Percentiles rank a stretch among this genome's conserved stretches.
Evolutionary conservation across 163 green algal species (phyloP).

Genomic region (Chlorella variabilis): DNA sequence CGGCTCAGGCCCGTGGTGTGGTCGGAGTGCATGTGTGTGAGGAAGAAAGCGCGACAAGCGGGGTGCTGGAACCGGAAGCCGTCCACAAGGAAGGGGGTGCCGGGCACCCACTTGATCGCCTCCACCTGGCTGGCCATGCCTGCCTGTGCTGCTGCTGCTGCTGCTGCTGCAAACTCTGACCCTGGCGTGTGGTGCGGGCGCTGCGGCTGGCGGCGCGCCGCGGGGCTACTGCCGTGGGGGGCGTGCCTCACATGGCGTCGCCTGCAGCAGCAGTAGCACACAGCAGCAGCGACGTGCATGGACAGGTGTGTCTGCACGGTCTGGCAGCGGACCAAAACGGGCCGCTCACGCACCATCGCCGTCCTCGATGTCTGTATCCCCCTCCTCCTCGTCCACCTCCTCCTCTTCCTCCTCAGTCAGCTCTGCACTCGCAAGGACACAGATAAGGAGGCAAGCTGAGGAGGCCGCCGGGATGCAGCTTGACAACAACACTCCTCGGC

Average conservation of each 20-base stretch:
- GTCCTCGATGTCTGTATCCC: background rate
- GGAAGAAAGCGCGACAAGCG: conserved; percentile 47
- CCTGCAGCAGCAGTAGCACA: background rate
- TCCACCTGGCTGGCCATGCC: conserved; percentile 63
- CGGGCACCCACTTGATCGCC: conserved; percentile 58
- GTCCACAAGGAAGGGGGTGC: conserved; percentile 83
- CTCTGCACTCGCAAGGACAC: no score
- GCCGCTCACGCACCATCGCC: background rate
- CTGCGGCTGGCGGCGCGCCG: no score
- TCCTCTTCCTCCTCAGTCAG: conserved; percentile 19
- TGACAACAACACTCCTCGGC: no score
- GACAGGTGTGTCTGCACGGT: background rate
- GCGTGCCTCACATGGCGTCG: background rate
- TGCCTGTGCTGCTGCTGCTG: background rate
- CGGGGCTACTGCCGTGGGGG: background rate
- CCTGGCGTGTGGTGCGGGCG: no score
- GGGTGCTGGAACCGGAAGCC: conserved; percentile 61
- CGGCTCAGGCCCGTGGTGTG: conserved; percentile 77
- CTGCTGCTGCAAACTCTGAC: no score
- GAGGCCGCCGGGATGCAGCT: no score
- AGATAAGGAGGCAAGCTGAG: no score
- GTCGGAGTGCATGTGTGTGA: conserved; percentile 95
- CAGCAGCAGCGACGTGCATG: background rate
- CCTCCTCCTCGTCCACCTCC: background rate
- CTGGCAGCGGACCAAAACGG: no score